Evolutionary conservation across 805 yeast species (phyloP).

Genomic region (Hanseniaspora opuntiae): DNA sequence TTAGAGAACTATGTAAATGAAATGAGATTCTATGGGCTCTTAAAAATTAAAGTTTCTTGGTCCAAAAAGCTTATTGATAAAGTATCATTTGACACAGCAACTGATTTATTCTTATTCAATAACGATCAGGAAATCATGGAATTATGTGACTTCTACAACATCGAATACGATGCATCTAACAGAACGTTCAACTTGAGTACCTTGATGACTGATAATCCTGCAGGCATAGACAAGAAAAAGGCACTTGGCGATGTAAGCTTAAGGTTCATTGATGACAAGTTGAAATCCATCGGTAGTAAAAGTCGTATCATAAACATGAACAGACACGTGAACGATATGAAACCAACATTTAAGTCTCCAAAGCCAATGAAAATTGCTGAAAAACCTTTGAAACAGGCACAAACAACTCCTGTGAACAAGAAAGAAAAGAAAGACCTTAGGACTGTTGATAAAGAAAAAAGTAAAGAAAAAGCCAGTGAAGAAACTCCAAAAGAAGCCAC

Average conservation of each 20-base stretch:
- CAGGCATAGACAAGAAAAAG: constrained; percentile 23
- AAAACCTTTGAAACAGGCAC: neutral
- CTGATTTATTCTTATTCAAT: constrained; percentile 53
- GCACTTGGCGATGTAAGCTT: constrained; percentile 39
- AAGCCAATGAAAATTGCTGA: neutral
- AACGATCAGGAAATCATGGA: constrained; percentile 35
- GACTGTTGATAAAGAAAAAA: constrained; percentile 1
- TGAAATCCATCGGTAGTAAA: constrained; percentile 13
- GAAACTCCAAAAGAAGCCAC: neutral
- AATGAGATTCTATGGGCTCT: constrained; percentile 58
- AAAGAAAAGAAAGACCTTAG: constrained; percentile 10
- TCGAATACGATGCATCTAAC: constrained; percentile 30
- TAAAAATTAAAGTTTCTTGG: constrained; percentile 47
- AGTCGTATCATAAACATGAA: neutral
- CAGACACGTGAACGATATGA: neutral
- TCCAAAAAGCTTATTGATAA: constrained; percentile 57
- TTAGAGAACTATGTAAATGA: constrained; percentile 72
- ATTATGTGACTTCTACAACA: constrained; percentile 53
- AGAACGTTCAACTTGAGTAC: constrained; percentile 35
- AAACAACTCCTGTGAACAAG: constrained; percentile 1
- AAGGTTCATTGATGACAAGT: constrained; percentile 29
- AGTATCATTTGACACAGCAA: constrained; percentile 37
- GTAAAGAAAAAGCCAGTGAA: neutral
- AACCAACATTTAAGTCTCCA: neutral
- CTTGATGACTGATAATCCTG: constrained; percentile 28